Evolutionary conservation across 495 filamentous ascomycete genomes (phyloP), one percentile per base, ranked within the genome.

Genomic region (Penicillium mononematosum): DNA sequence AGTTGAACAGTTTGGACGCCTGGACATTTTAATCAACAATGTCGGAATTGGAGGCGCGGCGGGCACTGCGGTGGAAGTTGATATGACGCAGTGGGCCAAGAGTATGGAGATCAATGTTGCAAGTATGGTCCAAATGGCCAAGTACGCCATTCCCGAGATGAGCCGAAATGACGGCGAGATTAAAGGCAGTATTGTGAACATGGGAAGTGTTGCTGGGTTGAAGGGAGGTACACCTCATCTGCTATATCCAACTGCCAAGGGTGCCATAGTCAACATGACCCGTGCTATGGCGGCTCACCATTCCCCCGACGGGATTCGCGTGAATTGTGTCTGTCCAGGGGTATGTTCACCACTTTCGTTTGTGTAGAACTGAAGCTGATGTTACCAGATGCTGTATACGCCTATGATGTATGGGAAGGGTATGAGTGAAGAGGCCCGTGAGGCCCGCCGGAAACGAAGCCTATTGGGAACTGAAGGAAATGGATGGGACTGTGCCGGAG

Each of bases 231-330:
- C 81, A 19, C 83, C 81, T 3, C 74, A 81, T 69, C 56, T 87
- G 2, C 65, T 86, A 9, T 87, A 87, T 67, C 83, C 83, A 22
- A 85, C 82, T 16, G 78, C 72, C 49, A 86, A 87, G 58, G 84
- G 83, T 0, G 83, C 83, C 0, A 72, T 85, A 8, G 71, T 85
- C 1, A 79, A 84, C 45, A 78, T 85, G 79, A 85, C 82, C 10
- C 60, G 81, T 16, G 80, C 79, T 6, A 83, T 84, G 81, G 81
- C 81, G 4, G 80, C 78, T 0, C 80, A 85, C 58, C 82, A 85
- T 69, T 81, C 72, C 0, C 34, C 46, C 4, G 74, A 83, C 8
- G 76, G 77, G 5, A 83, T 85, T 39, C 58, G 81, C 14, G 82
- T 84, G 1, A 85, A 85, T 47, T 83, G 82, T 47, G 82, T 85